Base-by-base conservation (phyloP, 805 yeast genomes). In the Candida insectorum region DNA sequence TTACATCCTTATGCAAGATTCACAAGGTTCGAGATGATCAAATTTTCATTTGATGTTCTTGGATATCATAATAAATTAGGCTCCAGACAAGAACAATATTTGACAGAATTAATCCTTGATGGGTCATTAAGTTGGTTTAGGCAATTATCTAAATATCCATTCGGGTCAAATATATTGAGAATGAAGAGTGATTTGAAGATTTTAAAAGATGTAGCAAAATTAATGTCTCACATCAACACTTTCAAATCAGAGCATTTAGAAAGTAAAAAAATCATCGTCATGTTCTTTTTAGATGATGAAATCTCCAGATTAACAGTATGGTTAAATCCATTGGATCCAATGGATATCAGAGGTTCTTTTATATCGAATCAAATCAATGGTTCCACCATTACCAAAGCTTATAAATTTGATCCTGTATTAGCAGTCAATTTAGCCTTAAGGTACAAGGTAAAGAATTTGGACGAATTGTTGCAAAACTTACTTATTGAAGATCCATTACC, bases 101-200 rank as follows among this genome's bases (percentile, higher is more conserved):
- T 88, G 44, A 72, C 75, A 1, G 61, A 61, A 23, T 57, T 73
- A 3, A 71, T 88, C 11, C 54, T 84, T 16, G 77, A 75, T 36
- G 87, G 86, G 12, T 73, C 82, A 0, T 66, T 93, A 26, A 70
- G 82, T 1, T 89, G 97, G 96, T 93, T 87, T 52, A 68, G 67
- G 16, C 69, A 64, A 28, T 67, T 75, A 14, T 66, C 77, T 2
- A 64, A 71, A 3, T 82, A 81, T 63, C 96, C 97, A 11, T 88
- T 72, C 61, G 97, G 98, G 3, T 81, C 87, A 8, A 87, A 91
- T 51, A 69, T 75, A 27, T 58, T 85, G 41, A 79, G 79, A 51
- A 77, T 80, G 31, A 79, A 78, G 43, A 75, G 86, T 1, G 96
- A 89, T 48, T 69, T 73, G 47, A 63, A 69, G 4, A 58, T 81